Evolutionary conservation across 2,329 filamentous ascomycete species (phyloP).

Genomic region (Torrubiellomyces zombiae): DNA sequence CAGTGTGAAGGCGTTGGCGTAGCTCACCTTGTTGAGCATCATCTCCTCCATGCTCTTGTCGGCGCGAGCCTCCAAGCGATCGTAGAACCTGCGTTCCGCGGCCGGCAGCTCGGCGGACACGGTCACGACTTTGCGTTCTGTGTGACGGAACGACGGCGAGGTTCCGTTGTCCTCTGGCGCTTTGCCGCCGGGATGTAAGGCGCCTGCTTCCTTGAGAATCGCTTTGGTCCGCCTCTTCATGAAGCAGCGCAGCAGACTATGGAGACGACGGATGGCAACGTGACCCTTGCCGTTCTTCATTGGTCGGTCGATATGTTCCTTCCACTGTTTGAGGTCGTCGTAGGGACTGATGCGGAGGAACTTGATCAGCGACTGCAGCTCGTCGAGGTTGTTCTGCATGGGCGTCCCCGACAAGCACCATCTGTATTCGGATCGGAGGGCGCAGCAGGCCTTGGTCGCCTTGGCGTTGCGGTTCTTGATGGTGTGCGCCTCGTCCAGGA

Average conservation of each 20-base stretch:
- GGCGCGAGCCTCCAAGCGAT: constrained; percentile 65
- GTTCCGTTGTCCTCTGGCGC: constrained; percentile 30
- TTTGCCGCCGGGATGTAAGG: constrained; percentile 61
- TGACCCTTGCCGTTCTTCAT: constrained; percentile 83
- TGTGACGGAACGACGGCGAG: constrained; percentile 69
- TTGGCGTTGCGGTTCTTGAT: constrained; percentile 98
- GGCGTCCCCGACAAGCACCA: constrained; percentile 96
- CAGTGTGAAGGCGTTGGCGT: constrained; percentile 83
- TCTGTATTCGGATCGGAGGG: constrained; percentile 68
- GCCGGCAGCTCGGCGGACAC: constrained; percentile 63
- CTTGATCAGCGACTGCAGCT: constrained; percentile 81
- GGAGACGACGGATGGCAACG: constrained; percentile 72
- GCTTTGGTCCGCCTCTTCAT: constrained; percentile 99
- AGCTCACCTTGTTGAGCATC: constrained; percentile 73
- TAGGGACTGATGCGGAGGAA: constrained; percentile 89
- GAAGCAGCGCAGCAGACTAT: constrained; percentile 74
- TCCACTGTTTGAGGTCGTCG: constrained; percentile 73
- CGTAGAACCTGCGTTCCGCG: constrained; percentile 73
- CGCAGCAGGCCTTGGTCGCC: constrained; percentile 80
- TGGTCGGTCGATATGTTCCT: constrained; percentile 74
- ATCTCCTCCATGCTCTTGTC: constrained; percentile 77
- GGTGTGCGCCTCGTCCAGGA: constrained; percentile 90
- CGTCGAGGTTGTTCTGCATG: constrained; percentile 96
- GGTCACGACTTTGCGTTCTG: constrained; percentile 73
- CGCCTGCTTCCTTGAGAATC: constrained; percentile 77